phyloP scores from a whole-genome alignment of 2,329 filamentous ascomycete species.

The Lachnellula hyalina region DNA sequence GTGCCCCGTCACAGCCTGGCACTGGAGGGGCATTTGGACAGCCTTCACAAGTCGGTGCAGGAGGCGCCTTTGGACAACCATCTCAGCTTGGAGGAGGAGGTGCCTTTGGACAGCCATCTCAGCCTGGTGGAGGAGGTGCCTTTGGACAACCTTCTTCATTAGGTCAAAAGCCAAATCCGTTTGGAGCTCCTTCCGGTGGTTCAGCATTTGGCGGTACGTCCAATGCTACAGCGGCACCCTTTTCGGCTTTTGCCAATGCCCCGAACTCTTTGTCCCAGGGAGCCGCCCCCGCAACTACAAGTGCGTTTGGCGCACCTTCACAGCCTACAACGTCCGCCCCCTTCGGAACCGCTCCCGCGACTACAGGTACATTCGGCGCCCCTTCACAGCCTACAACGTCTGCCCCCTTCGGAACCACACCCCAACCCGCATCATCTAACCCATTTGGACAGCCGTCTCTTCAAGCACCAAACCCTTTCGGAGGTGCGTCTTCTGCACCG shows the following conservation, averaged over 20 bases:
- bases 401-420: constrained; percentile 31
- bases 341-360: constrained; percentile 29
- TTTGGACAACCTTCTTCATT: constrained; percentile 37
- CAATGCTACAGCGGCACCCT: constrained; percentile 16
- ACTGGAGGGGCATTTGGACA: constrained; percentile 24
- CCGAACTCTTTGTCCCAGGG: neutral
- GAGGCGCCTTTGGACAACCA: constrained; percentile 12
- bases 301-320: constrained; percentile 38
- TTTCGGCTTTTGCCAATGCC: constrained; percentile 25
- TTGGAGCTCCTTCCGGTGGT: constrained; percentile 9
- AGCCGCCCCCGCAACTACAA: constrained; percentile 4
- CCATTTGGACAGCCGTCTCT: constrained; percentile 36
- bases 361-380: constrained; percentile 35
- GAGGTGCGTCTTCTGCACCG: neutral
- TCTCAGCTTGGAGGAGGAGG: constrained; percentile 8
- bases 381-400: constrained; percentile 24
- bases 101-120: constrained; percentile 27
- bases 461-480: neutral
- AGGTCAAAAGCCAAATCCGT: constrained; percentile 29
- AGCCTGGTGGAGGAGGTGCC: constrained; percentile 13
- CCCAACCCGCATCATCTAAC: constrained; percentile 26
- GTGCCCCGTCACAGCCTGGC: constrained; percentile 12
- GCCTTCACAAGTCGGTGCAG: neutral
- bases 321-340: constrained; percentile 18
- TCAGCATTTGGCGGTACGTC: constrained; percentile 30